Evolutionary conservation across 169 alveolate genomes (phyloP), one percentile per base, ranked within the genome.

Genomic region (Plasmodium cynomolgi): DNA sequence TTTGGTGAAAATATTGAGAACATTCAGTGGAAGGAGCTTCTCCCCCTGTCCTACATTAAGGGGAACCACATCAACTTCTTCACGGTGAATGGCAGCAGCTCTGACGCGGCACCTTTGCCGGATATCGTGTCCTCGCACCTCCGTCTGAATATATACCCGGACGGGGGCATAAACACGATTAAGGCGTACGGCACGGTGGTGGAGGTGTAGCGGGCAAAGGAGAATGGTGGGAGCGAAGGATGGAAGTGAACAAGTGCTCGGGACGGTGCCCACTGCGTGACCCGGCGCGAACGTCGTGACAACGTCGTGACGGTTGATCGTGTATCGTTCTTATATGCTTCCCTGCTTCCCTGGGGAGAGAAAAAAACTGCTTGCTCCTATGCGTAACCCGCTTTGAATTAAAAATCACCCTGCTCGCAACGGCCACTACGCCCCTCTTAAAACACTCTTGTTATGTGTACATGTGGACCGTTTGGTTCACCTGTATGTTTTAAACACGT

Each of bases 91-190:
- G 31, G 54, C 8, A 71, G 33, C 34, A 15, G 15, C 33, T 62
- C 54, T n/a, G 83, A 81, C 9, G 75, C 31, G 20, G 81, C 26
- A 6, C 23, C 81, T 34, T 47, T 44, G 68, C 71, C 23, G 17
- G 84, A 34, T 29, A 23, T 77, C 5, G 26, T 50, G 13, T 91
- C 95, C 3, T 81, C 95, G 1, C 95, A 91, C 29, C 84, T 91
- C n/a, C 95, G 95, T 29, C 47, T 91, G 41, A 91, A 91, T 39
- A 91, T 91, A 82, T 91, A 82, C 73, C 95, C 95, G 11, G 95
- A 91, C 41, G 95, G 95, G 29, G 95, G 95, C 11, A 91, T 91
- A 71, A 91, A 91, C 44, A 91, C 95, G n/a, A 72, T 91, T 23
- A 91, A 91, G n/a, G 95, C 68, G 20, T 91, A 72, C 41, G 95